Evolutionary conservation across 2,329 filamentous ascomycete species (phyloP).

Genomic region (Didymella arachidicola): DNA sequence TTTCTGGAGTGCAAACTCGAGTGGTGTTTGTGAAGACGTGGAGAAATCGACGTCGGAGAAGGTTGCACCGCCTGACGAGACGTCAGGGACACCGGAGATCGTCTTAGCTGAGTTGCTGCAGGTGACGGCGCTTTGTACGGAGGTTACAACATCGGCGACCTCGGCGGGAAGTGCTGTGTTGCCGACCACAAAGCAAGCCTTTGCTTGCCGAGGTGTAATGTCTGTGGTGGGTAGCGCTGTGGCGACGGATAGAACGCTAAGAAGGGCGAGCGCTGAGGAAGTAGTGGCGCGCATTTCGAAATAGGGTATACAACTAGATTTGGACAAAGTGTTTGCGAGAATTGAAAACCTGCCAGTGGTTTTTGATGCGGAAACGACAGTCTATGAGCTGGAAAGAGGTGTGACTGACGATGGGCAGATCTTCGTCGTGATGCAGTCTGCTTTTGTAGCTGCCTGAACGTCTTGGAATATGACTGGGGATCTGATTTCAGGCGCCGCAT

Average conservation of each 20-base stretch:
- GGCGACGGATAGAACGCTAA: slow-evolving; percentile 24
- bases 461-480: slow-evolving; percentile 10
- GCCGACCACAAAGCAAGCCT: slow-evolving; percentile 65
- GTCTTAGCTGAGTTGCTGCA: slow-evolving; percentile 60
- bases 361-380: slow-evolving; percentile 2
- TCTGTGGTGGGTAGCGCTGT: slow-evolving; percentile 24
- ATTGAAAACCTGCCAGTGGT: slow-evolving; percentile 15
- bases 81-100: slow-evolving; percentile 64
- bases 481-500: slow-evolving; percentile 14
- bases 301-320: not conserved
- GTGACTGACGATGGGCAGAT: slow-evolving; percentile 1
- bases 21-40: slow-evolving; percentile 56
- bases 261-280: slow-evolving; percentile 23
- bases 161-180: slow-evolving; percentile 60
- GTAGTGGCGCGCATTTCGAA: slow-evolving; percentile 29
- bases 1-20: slow-evolving; percentile 62
- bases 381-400: not conserved
- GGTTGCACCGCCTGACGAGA: slow-evolving; percentile 58
- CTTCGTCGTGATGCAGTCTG: not conserved
- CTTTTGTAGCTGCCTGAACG: slow-evolving; percentile 19
- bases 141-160: slow-evolving; percentile 54
- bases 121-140: slow-evolving; percentile 57
- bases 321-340: slow-evolving; percentile 5
- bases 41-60: slow-evolving; percentile 67
- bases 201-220: slow-evolving; percentile 28